These are phyloP conservation scores for Nothopassalora personata DNA, from an alignment of 2,329 filamentous ascomycete species.

Conservation along the genomic window DNA sequence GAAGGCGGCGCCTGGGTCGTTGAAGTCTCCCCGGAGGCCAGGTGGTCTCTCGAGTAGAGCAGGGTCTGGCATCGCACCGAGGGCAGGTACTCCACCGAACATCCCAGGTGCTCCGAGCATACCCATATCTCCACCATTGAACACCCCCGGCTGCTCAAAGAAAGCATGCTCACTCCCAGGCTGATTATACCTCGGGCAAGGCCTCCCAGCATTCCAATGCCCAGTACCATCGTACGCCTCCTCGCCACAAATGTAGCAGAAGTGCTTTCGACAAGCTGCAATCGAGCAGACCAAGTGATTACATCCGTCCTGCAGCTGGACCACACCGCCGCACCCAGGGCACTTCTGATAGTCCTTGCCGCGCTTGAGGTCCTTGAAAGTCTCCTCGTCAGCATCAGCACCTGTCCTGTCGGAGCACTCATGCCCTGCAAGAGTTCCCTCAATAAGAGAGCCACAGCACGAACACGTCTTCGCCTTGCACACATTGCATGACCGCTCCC, in stretches of 20 bases:
- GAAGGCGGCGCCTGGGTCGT: neutral
- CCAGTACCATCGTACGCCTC: neutral
- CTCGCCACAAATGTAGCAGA: slow-evolving; percentile 9
- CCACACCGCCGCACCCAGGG: neutral
- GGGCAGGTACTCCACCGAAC: no score
- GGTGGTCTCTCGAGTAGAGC: no score
- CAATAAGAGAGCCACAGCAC: neutral
- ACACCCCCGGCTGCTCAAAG: neutral
- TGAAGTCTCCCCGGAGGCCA: no score
- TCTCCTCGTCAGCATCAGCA: neutral
- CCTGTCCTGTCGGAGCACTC: neutral
- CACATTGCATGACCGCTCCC: neutral
- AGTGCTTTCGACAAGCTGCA: neutral
- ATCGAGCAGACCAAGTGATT: slow-evolving; percentile 5
- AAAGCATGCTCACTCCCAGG: neutral
- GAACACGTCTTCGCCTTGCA: neutral
- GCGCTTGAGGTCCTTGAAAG: neutral
- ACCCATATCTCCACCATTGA: neutral
- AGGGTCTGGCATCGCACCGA: no score
- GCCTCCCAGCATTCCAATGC: neutral
- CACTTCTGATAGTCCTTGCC: slow-evolving; percentile 18
- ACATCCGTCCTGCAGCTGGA: slow-evolving; percentile 5
- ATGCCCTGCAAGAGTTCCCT: neutral
- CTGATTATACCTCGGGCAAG: neutral
- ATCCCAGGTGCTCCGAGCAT: no score